phyloP scores from a whole-genome alignment of 1,284 basidiomycete genomes.

The Takashimella koratensis region DNA sequence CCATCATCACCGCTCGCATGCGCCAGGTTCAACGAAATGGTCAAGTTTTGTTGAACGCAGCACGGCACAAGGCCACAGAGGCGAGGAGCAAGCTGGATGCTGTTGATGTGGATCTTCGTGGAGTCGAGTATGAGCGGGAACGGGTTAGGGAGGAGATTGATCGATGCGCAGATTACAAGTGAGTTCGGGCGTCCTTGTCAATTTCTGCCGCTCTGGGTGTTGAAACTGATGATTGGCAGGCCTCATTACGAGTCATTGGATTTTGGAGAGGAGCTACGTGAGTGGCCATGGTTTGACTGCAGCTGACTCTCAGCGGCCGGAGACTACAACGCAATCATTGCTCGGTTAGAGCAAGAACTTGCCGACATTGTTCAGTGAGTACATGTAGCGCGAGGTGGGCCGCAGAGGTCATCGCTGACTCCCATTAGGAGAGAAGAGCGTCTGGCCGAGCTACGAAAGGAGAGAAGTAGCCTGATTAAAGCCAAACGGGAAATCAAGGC shows the following conservation, averaged over 20 bases:
- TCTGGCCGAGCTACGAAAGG: conserved; percentile 29
- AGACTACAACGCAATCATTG: conserved; percentile 30
- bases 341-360: conserved; percentile 38
- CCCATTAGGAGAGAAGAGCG: conserved; percentile 25
- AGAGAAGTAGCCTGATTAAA: conserved; percentile 34
- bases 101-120: conserved; percentile 32
- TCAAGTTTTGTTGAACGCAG: conserved; percentile 36
- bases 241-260: background rate
- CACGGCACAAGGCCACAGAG: conserved; percentile 24
- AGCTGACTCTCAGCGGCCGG: conserved; percentile 5
- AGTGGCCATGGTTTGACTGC: background rate
- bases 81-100: conserved; percentile 31
- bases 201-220: background rate
- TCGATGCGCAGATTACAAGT: conserved; percentile 39
- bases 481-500: conserved; percentile 39
- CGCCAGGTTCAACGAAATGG: conserved; percentile 27
- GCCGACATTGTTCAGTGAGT: conserved; percentile 30
- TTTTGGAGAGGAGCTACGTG: background rate
- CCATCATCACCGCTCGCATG: conserved; percentile 27
- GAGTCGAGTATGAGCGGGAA: conserved; percentile 40
- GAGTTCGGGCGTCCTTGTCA: no score
- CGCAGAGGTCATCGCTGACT: conserved; percentile 1
- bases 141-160: conserved; percentile 39
- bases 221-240: background rate
- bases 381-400: background rate